Evolutionary conservation across 108 stramenopile species (phyloP), one percentile per base, ranked within the genome.

Genomic region (Fistulifera solaris): DNA sequence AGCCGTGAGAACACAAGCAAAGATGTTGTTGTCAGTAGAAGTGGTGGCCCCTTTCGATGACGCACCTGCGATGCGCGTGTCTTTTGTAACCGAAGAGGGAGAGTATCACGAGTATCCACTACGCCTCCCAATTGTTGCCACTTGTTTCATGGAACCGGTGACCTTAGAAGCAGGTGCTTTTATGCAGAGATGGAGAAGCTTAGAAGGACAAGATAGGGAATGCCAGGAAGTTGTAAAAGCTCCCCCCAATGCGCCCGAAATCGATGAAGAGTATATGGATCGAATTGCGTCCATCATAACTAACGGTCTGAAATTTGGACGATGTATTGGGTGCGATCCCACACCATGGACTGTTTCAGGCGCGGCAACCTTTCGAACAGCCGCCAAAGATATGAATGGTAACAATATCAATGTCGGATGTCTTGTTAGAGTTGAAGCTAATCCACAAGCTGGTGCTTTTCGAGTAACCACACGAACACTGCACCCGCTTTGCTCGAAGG

Each of bases 181-280:
- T 58, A 90, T 94, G 88, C 82, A 85, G 42, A 64, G 93, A 67
- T 95, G 94, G 90, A 87, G 80, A 64, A 84, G 84, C 63, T 60
- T 95, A 22, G 90, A 91, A 56, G 87, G 87, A 6, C 80, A 87
- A 60, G 85, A 91, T 31, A 66, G 89, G 38, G 90, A 95, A 73
- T 88, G 83, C 57, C 94, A 95, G 61, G 89, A 91, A 75, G 81
- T 95, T 40, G 80, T 95, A 54, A 85, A 87, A 59, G 76, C 86
- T n/a, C 85, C 85, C 19, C 73, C 87, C 0, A 74, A 69, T 38
- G 72, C 86, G 18, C 76, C 77, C 25, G 58, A 51, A 47, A 88
- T 90, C 17, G 87, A 90, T 52, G 81, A 89, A 54, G 81, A 76
- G 31, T 87, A 88, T 62, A 90, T 92, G 88, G 71, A 78, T 39